Percentiles rank a stretch among this genome's conserved stretches.
Conservation (phyloP, 108 stramenopile species). For the Nitzschia sp. region DNA sequence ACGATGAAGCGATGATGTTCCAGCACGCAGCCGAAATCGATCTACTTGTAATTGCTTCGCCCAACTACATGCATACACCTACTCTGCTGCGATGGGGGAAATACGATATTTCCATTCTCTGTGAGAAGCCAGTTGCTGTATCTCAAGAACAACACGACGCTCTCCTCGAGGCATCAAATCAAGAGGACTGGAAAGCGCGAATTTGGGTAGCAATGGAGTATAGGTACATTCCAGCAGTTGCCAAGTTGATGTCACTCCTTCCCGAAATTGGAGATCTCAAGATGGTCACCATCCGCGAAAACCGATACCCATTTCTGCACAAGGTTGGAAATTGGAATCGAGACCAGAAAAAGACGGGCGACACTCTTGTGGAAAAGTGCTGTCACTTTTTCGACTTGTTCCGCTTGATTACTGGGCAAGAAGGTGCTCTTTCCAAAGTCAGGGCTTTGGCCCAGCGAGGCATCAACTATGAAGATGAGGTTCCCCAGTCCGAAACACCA, state of each 20-base stretch:
- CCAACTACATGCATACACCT: constrained; percentile 78
- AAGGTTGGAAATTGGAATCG: constrained; percentile 83
- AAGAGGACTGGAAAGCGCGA: constrained; percentile 48
- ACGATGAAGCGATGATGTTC: constrained; percentile 62
- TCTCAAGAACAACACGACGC: constrained; percentile 62
- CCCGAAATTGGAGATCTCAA: constrained; percentile 74
- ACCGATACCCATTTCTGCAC: constrained; percentile 79
- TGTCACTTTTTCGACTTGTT: constrained; percentile 88
- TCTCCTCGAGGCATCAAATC: constrained; percentile 38
- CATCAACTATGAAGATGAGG: constrained; percentile 64
- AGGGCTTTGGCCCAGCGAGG: constrained; percentile 61
- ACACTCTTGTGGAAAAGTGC: constrained; percentile 82
- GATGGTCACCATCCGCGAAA: constrained; percentile 82
- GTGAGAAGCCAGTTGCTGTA: constrained; percentile 79
- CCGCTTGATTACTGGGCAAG: constrained; percentile 74
- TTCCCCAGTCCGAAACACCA: constrained; percentile 47
- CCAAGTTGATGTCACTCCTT: constrained; percentile 60
- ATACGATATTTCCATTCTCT: constrained; percentile 66
- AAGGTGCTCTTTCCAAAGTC: constrained; percentile 47
- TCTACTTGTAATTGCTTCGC: constrained; percentile 77
- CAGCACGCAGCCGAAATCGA: constrained; percentile 62
- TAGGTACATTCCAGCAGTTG: constrained; percentile 81
- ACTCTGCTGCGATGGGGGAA: constrained; percentile 64
- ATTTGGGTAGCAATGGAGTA: constrained; percentile 91
- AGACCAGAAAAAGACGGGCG: constrained; percentile 68